phyloP scores from a whole-genome alignment of 331 rosid species.

The Acacia concinna region DNA sequence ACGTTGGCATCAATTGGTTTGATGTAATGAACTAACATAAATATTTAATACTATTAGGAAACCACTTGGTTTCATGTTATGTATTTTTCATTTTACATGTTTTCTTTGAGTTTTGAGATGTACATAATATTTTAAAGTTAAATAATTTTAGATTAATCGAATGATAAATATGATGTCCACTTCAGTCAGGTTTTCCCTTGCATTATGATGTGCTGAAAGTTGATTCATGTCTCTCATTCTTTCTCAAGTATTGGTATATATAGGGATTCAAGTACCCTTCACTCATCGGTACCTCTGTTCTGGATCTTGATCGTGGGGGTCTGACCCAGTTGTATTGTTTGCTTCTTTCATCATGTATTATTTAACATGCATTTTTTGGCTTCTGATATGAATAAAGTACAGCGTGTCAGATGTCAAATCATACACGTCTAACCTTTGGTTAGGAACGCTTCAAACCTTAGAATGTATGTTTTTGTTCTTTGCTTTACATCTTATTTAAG shows the following conservation, averaged over 20 bases:
- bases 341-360: constrained; percentile 2
- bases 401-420: not conserved
- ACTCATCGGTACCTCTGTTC: not conserved
- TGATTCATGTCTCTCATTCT: constrained; percentile 7
- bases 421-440: not conserved
- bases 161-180: not conserved
- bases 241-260: not conserved
- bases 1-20: not conserved
- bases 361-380: constrained; percentile 3
- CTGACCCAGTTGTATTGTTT: not conserved
- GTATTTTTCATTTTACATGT: not conserved
- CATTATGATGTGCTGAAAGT: constrained; percentile 15
- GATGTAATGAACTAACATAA: constrained; percentile 8
- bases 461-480: not conserved
- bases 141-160: not conserved
- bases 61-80: not conserved
- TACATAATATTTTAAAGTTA: not conserved
- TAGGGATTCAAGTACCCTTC: constrained; percentile 12
- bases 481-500: not conserved
- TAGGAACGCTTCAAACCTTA: not conserved
- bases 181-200: not conserved
- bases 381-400: constrained; percentile 18
- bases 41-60: not conserved
- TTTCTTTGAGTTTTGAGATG: not conserved
- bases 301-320: constrained; percentile 9